Conservation (phyloP, 2,329 filamentous ascomycete species). For the Trichoderma atroviride region DNA sequence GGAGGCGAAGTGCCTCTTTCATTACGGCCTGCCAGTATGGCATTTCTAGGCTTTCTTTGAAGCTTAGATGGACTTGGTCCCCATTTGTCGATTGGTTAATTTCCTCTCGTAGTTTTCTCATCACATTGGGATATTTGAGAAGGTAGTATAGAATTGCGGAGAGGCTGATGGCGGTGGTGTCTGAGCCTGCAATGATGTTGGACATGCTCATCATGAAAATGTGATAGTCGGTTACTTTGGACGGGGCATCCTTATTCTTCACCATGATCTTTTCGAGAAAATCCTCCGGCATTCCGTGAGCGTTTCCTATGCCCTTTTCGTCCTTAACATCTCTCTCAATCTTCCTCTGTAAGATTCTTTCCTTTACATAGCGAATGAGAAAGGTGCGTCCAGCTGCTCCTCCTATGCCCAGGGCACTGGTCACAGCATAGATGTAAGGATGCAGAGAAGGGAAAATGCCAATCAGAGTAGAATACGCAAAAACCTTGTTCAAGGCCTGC, state of each 20-base stretch:
- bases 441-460: conserved; percentile 32
- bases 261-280: conserved; percentile 28
- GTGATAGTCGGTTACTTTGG: conserved; percentile 27
- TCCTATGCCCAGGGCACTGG: conserved; percentile 28
- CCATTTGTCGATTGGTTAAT: conserved; percentile 26
- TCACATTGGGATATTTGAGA: conserved; percentile 37
- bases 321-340: conserved; percentile 28
- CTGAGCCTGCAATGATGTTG: conserved; percentile 45
- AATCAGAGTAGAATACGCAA: conserved; percentile 33
- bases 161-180: conserved; percentile 54
- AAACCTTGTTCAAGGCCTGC: conserved; percentile 30
- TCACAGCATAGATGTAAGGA: conserved; percentile 29
- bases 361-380: conserved; percentile 35
- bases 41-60: conserved; percentile 47
- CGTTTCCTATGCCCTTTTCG: not conserved
- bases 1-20: conserved; percentile 55
- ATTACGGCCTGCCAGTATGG: conserved; percentile 58
- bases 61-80: conserved; percentile 34
- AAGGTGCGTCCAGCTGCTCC: conserved; percentile 34
- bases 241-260: conserved; percentile 21
- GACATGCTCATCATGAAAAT: conserved; percentile 28
- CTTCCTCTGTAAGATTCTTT: conserved; percentile 35
- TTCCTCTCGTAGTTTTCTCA: conserved; percentile 34
- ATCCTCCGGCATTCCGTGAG: conserved; percentile 20
- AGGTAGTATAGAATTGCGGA: conserved; percentile 49